Evolutionary conservation across 257 asterid genomes (phyloP), one percentile per base, ranked within the genome.

Genomic region (Ligustrum vulgare): DNA sequence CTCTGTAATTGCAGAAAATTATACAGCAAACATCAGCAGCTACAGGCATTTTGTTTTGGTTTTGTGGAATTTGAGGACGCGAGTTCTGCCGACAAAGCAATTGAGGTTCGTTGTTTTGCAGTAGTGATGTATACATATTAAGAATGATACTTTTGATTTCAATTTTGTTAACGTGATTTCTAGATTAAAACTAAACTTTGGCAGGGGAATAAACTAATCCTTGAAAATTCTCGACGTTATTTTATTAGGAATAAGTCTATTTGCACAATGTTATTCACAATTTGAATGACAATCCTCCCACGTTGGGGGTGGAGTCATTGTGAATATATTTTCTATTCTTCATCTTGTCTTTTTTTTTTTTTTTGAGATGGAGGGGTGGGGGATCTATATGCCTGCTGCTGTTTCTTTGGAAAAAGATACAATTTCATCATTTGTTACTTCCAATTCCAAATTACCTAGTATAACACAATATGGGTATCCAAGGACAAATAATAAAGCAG

Each of bases 21-120:
- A 58, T 75, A 16, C 22, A n/a, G 9, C 22, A 75, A 23, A n/a
- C 18, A n/a, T n/a, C 20, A 3, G 7, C 86, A 86, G 92, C 85
- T 72, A 83, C 92, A 88, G 41, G 87, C 78, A 41, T 89, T 86
- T 73, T 82, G 87, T 79, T 91, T 89, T 85, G 97, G 93, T 43
- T 91, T 91, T 79, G 97, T 91, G 79, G 96, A 91, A 74, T 91
- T 88, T 82, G 96, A 91, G 80, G 92, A 84, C 18, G 92, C 89
- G 41, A 80, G 78, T 63, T 87, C 92, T 65, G 87, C 88, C 72
- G 88, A 89, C 65, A 85, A 89, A 79, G 97, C 97, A 56, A 77
- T 91, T 9, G 90, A 89, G 97, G 96, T 89, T 85, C 72, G 82
- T 66, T 23, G 32, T 47, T 76, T 65, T 16, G 45, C 64, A 58